These are phyloP conservation scores for Ustilago cynodontis DNA, from an alignment of 1,284 basidiomycete species.

Conservation along the genomic window DNA sequence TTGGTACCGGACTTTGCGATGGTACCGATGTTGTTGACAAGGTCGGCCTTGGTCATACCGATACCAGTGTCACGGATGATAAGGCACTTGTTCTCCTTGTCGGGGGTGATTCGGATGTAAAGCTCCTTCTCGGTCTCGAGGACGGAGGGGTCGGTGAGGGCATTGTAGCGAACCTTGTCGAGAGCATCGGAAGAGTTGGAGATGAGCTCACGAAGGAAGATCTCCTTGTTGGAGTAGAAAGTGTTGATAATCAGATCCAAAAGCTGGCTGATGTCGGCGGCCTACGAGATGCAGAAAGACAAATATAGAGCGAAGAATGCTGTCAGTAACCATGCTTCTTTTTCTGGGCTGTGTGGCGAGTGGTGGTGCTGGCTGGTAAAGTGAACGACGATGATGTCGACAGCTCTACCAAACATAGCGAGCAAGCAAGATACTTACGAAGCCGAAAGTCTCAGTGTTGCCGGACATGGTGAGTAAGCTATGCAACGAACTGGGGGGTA, in stretches of 20 bases:
- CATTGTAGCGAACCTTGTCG: slow-evolving; percentile 69
- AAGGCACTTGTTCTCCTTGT: slow-evolving; percentile 95
- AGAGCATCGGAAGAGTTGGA: slow-evolving; percentile 70
- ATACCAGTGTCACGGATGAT: slow-evolving; percentile 95
- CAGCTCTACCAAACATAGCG: not conserved
- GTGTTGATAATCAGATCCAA: slow-evolving; percentile 70
- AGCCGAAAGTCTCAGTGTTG: slow-evolving; percentile 68
- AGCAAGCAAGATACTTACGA: slow-evolving; percentile 46
- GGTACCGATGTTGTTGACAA: slow-evolving; percentile 98
- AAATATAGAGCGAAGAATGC: not conserved
- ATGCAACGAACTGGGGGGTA: slow-evolving; percentile 26
- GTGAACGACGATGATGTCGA: not conserved
- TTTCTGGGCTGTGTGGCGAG: not conserved
- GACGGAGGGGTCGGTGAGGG: slow-evolving; percentile 68
- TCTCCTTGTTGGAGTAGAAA: slow-evolving; percentile 69
- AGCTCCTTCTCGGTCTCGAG: slow-evolving; percentile 68
- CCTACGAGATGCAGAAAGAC: slow-evolving; percentile 18
- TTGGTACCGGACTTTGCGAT: slow-evolving; percentile 97
- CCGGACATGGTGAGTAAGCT: slow-evolving; percentile 58
- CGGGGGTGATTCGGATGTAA: slow-evolving; percentile 71
- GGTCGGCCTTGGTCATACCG: slow-evolving; percentile 76
- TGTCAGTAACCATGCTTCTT: slow-evolving; percentile 15
- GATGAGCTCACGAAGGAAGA: slow-evolving; percentile 70
- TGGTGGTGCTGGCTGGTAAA: not conserved
- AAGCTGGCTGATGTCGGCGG: slow-evolving; percentile 68